Base-by-base conservation (phyloP, 2,329 filamentous ascomycete species). In the Fusarium brachygibbosum region DNA sequence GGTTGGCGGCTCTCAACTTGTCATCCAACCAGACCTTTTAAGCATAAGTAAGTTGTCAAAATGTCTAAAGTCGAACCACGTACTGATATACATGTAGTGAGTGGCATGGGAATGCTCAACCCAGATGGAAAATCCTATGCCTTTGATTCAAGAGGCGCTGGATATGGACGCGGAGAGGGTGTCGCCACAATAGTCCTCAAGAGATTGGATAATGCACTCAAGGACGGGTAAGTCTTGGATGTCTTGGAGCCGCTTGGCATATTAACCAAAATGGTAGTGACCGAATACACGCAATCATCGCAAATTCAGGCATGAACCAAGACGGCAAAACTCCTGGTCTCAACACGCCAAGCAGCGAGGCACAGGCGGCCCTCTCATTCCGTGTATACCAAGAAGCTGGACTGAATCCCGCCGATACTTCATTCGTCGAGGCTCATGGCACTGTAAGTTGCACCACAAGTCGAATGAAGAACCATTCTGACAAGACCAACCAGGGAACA, bases 321-420 rank as follows among this genome's bases (percentile, higher is more conserved):
- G 56, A 58, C 19, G 50, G 50, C 6, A 58, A 58, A 21, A 58
- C 56, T 7, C 56, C 50, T 0, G 56, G 56, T 14, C 25, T 58
- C 6, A 58, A 58, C 6, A 58, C 56, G 5, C 56, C 56, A n/a
- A 58, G 56, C 14, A 19, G 49, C 1, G 38, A 58, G 6, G 49
- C 55, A 11, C 49, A 58, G 12, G 55, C 50, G 5, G 55, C 55
- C 3, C 50, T 58, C 11, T 58, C 55, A 6, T 19, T 23, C 11
- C 50, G 49, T 6, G 55, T 58, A 19, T 58, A 58, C 25, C 55
- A 58, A 44, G 55, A 58, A 14, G 55, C 55, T 32, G 55, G 55
- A 1, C 25, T 58, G 3, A 28, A 58, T 10, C 55, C 55, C 14
- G 55, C 55, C 1, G 5, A 58, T 5, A 58, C 55, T 1, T 44